These are phyloP conservation scores for Lyophyllum atratum DNA, from an alignment of 768 basidiomycete species.

Conservation along the genomic window DNA sequence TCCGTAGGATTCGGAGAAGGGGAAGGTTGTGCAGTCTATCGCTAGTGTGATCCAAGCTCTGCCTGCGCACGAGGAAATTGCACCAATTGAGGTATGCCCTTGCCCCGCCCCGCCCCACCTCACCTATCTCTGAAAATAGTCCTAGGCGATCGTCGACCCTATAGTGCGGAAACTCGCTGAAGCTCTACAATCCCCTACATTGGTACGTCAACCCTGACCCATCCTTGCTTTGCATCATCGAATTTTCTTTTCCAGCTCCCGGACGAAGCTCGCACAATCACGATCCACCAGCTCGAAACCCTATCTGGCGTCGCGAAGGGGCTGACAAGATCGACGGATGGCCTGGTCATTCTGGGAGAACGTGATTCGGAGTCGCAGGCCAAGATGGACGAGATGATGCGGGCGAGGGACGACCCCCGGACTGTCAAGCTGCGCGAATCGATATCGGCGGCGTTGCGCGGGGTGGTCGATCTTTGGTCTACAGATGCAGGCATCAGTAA, in stretches of 20 bases:
- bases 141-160: conserved; percentile 73
- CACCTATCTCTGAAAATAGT: background rate
- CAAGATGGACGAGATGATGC: conserved; percentile 56
- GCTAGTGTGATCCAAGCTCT: conserved; percentile 92
- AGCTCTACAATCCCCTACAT: conserved; percentile 54
- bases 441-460: conserved; percentile 60
- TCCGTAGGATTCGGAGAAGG: conserved; percentile 24
- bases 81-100: conserved; percentile 64
- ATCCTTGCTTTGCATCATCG: background rate
- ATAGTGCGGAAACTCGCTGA: conserved; percentile 71
- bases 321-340: conserved; percentile 76
- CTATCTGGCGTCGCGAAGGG: conserved; percentile 87
- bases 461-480: conserved; percentile 74
- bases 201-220: conserved; percentile 34
- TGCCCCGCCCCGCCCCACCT: background rate
- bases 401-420: conserved; percentile 63
- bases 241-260: conserved; percentile 49
- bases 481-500: conserved; percentile 75
- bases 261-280: conserved; percentile 67
- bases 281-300: conserved; percentile 75
- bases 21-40: conserved; percentile 90
- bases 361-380: conserved; percentile 52
- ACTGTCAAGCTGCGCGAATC: conserved; percentile 65
- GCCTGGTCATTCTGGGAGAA: conserved; percentile 56
- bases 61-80: conserved; percentile 74